Percentiles rank a stretch among this genome's conserved stretches.
These are phyloP conservation scores for Fusarium penzigii DNA, from an alignment of 2,329 filamentous ascomycete genomes.

Conservation along the genomic window DNA sequence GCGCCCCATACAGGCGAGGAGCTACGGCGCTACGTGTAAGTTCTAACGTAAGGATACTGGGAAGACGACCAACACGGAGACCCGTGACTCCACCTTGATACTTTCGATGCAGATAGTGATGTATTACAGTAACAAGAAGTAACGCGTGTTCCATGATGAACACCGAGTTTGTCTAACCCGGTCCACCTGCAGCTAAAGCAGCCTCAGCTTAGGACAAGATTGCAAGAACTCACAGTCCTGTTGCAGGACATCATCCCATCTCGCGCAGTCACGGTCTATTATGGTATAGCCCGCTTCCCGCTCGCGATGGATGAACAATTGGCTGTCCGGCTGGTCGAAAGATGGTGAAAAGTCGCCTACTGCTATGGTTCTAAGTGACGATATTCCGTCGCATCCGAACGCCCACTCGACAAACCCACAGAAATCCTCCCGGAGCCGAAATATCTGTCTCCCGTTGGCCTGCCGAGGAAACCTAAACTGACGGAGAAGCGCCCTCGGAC, in stretches of 20 bases:
- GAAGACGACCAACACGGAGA: too few species aligned
- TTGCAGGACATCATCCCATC: background rate
- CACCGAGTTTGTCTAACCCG: too few species aligned
- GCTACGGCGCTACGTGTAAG: too few species aligned
- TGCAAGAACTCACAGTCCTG: background rate
- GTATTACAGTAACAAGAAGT: too few species aligned
- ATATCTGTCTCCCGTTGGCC: background rate
- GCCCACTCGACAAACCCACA: background rate
- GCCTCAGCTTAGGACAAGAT: background rate
- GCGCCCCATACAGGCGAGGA: too few species aligned
- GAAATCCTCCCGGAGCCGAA: background rate
- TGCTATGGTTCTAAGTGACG: background rate
- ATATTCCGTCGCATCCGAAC: background rate
- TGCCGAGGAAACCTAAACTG: background rate
- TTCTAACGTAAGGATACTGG: too few species aligned
- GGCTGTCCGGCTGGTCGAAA: background rate
- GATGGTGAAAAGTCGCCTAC: background rate
- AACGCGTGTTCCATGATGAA: too few species aligned
- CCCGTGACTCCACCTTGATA: too few species aligned
- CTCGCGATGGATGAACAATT: background rate
- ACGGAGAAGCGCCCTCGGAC: background rate
- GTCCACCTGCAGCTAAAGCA: background rate
- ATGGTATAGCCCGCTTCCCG: background rate
- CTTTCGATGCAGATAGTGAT: too few species aligned
- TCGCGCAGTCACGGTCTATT: background rate